Evolutionary conservation across 1,139 yeast species (phyloP), one percentile per base, ranked within the genome.

Genomic region (Meyerozyma smithsonii): DNA sequence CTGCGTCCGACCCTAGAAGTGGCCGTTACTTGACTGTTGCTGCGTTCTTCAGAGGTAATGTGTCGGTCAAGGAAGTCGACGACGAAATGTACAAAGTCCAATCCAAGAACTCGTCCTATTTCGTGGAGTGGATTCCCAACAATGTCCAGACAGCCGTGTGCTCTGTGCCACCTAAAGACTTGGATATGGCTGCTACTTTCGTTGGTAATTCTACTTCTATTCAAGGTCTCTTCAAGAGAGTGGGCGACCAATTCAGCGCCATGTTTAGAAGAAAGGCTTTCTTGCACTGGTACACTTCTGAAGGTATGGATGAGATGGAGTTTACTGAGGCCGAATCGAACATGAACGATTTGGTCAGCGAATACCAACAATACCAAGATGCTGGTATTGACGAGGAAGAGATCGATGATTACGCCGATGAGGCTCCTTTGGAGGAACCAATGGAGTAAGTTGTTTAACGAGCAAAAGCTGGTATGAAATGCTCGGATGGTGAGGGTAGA

Each of bases 61-160:
- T 85, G 39, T 84, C 95, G 10, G 85, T 84, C 42, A 85, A 86
- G 67, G 96, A 88, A 67, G 96, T 88, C 47, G 96, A 88, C 61
- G 96, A 88, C 59, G 95, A 87, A 65, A 86, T 88, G 90, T 79
- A 72, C 64, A 81, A 81, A 60, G 86, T 85, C 45, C 95, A 88
- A 69, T 79, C 84, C 45, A 82, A 84, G 65, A 84, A 87, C 65
- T 74, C 89, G 17, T 78, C 82, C 42, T 80, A 83, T 62, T 87
- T 87, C 58, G 97, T 89, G 43, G 96, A 89, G 64, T 89, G 96
- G 96, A 89, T 89, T 67, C 96, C 97, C 59, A 88, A 88, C 66
- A 89, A 89, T 61, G 96, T 89, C 48, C 96, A 89, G 71, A 85
- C 95, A 32, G 92, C 95, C 42, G 88, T 88, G 44, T 87, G 95